Evolutionary conservation across 2,329 filamentous ascomycete species (phyloP).

Genomic region (Aspergillus quadrilineatus): DNA sequence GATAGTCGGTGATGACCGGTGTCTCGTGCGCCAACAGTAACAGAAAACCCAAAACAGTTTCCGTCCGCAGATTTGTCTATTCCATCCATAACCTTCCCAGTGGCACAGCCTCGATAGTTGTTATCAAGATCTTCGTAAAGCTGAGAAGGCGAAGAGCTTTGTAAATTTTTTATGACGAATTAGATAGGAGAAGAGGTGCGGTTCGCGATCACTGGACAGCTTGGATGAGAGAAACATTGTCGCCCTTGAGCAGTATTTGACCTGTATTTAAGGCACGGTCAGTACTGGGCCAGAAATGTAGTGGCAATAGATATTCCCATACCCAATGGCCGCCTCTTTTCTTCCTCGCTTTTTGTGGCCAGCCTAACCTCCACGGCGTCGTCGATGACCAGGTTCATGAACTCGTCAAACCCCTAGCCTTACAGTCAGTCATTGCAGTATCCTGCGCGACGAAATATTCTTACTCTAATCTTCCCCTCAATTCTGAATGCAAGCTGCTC

Average conservation of each 20-base stretch:
- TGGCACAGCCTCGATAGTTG: slow-evolving; percentile 19
- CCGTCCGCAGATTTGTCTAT: slow-evolving; percentile 21
- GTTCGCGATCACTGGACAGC: slow-evolving; percentile 37
- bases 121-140: slow-evolving; percentile 14
- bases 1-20: slow-evolving; percentile 67
- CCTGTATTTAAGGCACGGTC: slow-evolving; percentile 49
- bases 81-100: slow-evolving; percentile 20
- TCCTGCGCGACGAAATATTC: not conserved
- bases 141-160: slow-evolving; percentile 16
- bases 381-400: slow-evolving; percentile 98
- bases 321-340: slow-evolving; percentile 78
- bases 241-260: slow-evolving; percentile 82
- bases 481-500: slow-evolving; percentile 93
- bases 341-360: slow-evolving; percentile 76
- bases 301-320: slow-evolving; percentile 30
- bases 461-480: slow-evolving; percentile 90
- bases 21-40: slow-evolving; percentile 40
- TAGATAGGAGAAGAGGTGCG: slow-evolving; percentile 3
- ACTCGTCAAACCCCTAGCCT: slow-evolving; percentile 91
- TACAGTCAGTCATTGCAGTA: slow-evolving; percentile 9
- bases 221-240: slow-evolving; percentile 83
- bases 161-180: slow-evolving; percentile 3
- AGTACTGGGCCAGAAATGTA: slow-evolving; percentile 7
- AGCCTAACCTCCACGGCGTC: slow-evolving; percentile 91
- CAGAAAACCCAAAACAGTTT: slow-evolving; percentile 20